Evolutionary conservation across 2,329 filamentous ascomycete genomes (phyloP).

Genomic region (Exophiala calicioides): DNA sequence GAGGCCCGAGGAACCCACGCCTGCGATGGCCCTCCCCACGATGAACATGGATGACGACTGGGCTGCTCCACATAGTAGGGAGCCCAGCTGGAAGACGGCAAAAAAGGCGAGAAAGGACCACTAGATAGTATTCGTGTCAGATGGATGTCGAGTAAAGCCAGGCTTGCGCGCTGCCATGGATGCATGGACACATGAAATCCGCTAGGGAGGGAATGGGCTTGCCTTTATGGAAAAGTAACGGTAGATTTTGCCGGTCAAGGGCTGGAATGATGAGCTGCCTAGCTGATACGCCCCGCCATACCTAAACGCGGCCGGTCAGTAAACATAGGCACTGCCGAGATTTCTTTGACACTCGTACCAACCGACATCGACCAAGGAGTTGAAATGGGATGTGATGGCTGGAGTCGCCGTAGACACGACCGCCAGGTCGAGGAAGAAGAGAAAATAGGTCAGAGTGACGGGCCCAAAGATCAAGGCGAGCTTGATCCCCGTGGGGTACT

Average conservation of each 20-base stretch:
- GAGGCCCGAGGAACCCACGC: slow-evolving; percentile 52
- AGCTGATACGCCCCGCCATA: slow-evolving; percentile 16
- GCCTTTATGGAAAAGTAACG: slow-evolving; percentile 48
- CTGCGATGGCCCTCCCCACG: slow-evolving; percentile 53
- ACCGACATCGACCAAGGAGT: too few relatives aligned
- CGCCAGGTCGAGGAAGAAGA: slow-evolving; percentile 4
- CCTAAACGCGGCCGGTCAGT: background rate
- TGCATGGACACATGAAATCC: too few relatives aligned
- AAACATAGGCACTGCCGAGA: background rate
- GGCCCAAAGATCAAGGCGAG: background rate
- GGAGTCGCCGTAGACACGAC: slow-evolving; percentile 29
- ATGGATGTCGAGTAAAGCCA: too few relatives aligned
- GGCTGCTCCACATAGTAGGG: slow-evolving; percentile 53
- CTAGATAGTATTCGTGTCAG: background rate
- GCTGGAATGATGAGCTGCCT: slow-evolving; percentile 42
- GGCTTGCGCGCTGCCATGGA: too few relatives aligned
- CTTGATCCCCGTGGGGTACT: too few relatives aligned
- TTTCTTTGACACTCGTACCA: too few relatives aligned
- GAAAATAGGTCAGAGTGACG: slow-evolving; percentile 1
- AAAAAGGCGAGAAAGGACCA: slow-evolving; percentile 48
- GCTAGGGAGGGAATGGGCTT: background rate
- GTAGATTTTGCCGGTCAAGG: slow-evolving; percentile 48
- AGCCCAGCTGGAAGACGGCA: slow-evolving; percentile 54
- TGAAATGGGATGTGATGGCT: too few relatives aligned
- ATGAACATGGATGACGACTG: slow-evolving; percentile 52